These are phyloP conservation scores for Platismatia glauca DNA, from an alignment of 495 filamentous ascomycete genomes.

Conservation along the genomic window DNA sequence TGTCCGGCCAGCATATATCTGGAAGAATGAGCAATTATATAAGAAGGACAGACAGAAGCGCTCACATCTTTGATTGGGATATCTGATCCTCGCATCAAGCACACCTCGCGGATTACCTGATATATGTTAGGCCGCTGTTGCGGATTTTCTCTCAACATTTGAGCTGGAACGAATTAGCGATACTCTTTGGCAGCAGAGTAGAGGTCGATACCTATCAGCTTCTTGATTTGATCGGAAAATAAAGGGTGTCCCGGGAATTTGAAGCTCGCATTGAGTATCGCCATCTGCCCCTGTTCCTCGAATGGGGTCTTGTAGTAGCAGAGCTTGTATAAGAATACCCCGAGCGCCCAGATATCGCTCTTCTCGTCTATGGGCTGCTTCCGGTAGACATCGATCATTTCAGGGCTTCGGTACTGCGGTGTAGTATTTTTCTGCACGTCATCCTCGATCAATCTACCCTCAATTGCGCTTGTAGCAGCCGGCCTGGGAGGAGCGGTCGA, in stretches of 20 bases:
- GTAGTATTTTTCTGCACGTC: constrained; percentile 97
- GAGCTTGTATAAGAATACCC: constrained; percentile 92
- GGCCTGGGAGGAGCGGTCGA: constrained; percentile 77
- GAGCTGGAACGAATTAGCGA: constrained; percentile 45
- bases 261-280: constrained; percentile 95
- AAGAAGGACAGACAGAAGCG: constrained; percentile 9
- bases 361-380: constrained; percentile 98
- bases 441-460: constrained; percentile 87
- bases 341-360: constrained; percentile 96
- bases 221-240: constrained; percentile 86
- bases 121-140: constrained; percentile 85
- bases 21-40: constrained; percentile 12
- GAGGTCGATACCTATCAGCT: constrained; percentile 67
- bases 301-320: constrained; percentile 99
- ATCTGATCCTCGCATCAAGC: constrained; percentile 78
- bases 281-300: constrained; percentile 93
- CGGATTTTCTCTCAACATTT: constrained; percentile 82
- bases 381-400: constrained; percentile 97
- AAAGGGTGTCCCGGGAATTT: constrained; percentile 79
- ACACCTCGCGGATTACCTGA: constrained; percentile 76
- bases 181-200: background rate
- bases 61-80: constrained; percentile 87
- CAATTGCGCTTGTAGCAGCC: constrained; percentile 72
- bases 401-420: constrained; percentile 91
- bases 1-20: constrained; percentile 77